phyloP scores from a whole-genome alignment of 75 land plant genomes.

The Pseudotsuga menziesii region DNA sequence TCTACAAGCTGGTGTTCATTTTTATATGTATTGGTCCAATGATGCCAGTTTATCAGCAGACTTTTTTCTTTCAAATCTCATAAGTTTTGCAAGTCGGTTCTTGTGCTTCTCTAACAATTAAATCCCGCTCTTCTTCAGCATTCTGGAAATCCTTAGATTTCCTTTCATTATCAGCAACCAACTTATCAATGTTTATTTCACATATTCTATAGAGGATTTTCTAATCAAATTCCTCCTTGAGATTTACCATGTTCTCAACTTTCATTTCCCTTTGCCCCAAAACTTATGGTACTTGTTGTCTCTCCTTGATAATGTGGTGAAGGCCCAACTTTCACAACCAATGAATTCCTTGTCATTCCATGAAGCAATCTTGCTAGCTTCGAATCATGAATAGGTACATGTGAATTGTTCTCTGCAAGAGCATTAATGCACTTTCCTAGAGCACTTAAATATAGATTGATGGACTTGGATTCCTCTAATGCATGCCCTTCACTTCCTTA shows the following conservation, averaged over 20 bases:
- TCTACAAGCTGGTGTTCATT: too few species aligned
- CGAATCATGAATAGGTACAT: constrained; percentile 77
- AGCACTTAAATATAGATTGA: constrained; percentile 81
- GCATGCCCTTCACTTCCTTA: constrained; percentile 80
- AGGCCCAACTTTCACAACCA: constrained; percentile 71
- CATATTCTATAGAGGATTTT: constrained; percentile 75
- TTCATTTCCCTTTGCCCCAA: constrained; percentile 93
- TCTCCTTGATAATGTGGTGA: constrained; percentile 62
- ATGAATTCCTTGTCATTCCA: constrained; percentile 75
- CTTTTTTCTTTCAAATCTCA: too few species aligned
- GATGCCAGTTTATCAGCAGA: too few species aligned
- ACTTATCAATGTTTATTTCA: constrained; percentile 64
- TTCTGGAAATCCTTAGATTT: constrained; percentile 45
- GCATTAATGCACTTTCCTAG: constrained; percentile 90
- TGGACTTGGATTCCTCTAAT: constrained; percentile 79
- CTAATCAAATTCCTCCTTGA: constrained; percentile 93
- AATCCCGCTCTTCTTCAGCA: constrained; percentile 61
- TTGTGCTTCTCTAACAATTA: constrained; percentile 51
- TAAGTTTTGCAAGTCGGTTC: too few species aligned
- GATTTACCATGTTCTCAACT: constrained; percentile 87
- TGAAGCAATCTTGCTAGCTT: constrained; percentile 77
- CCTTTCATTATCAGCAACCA: constrained; percentile 76
- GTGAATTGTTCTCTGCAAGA: constrained; percentile 71
- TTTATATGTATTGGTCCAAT: too few species aligned
- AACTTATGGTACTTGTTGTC: constrained; percentile 76